These are phyloP conservation scores for Penicillium robsamsonii DNA, from an alignment of 495 filamentous ascomycete species.

Conservation along the genomic window DNA sequence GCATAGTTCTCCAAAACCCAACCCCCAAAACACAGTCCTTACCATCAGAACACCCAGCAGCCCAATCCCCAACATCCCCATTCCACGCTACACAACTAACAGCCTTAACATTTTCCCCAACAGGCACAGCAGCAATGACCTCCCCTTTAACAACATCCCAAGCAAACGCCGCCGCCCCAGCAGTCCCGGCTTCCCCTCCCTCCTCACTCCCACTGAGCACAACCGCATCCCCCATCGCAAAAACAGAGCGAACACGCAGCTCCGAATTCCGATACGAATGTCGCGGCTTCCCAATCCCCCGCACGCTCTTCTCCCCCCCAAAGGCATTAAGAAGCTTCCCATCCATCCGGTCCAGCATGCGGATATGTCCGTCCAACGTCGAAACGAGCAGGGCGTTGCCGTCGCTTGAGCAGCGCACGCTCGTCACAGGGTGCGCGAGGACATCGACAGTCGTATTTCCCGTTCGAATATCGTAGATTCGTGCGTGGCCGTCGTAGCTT, in stretches of 20 bases:
- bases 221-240: constrained; percentile 71
- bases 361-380: constrained; percentile 69
- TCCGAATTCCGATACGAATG: constrained; percentile 61
- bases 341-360: constrained; percentile 76
- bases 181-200: constrained; percentile 42
- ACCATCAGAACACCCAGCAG: constrained; percentile 61
- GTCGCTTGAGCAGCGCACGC: constrained; percentile 64
- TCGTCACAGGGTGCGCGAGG: constrained; percentile 56
- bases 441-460: constrained; percentile 74
- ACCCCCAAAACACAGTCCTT: constrained; percentile 16
- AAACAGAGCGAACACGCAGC: constrained; percentile 65
- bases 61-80: constrained; percentile 63
- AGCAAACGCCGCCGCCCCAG: constrained; percentile 66
- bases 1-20: background rate
- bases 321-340: constrained; percentile 76
- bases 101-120: constrained; percentile 55
- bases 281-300: background rate
- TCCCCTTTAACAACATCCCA: constrained; percentile 88
- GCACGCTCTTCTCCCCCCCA: constrained; percentile 33
- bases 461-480: constrained; percentile 85
- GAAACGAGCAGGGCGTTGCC: constrained; percentile 73
- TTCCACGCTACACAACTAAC: constrained; percentile 72
- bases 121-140: constrained; percentile 57
- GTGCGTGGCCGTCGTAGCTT: constrained; percentile 82
- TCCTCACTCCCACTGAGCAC: constrained; percentile 83